Base-by-base conservation (phyloP, 179 eudicot genomes). In the Silene coronaria region DNA sequence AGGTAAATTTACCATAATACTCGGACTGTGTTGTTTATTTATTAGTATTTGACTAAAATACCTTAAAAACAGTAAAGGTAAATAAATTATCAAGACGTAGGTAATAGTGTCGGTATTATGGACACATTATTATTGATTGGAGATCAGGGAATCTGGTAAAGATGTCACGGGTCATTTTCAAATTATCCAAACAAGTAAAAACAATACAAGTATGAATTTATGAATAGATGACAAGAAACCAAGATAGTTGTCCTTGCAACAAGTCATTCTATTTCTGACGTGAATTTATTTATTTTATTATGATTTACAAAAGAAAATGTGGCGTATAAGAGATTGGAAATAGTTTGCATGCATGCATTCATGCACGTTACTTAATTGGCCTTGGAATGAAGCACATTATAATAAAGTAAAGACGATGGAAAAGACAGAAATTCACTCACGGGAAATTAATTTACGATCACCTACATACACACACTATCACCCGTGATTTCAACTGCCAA, bases 81-180 rank as follows among this genome's bases (percentile, higher is more conserved):
- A 2, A 32, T 6, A 34, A 5, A 34, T 34, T 34, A 34, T 34
- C 6, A 1, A 34, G 38, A 34, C 38, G 38, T 3, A 6, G 38
- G 6, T 0, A 34, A 34, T 34, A 34, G 6, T 34, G 8, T 0
- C 5, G 8, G 38, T 34, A 34, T 34, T 1, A 32, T 32, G 0
- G 1, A 38, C 12, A 38, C 45, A 38, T 38, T 38, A 28, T 28
- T 28, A 38, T 38, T 38, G 12, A 38, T 38, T 38, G 45, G 45
- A 38, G 45, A n/a, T n/a, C n/a, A 38, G 45, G 7, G 45, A 38
- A 9, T 38, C 1, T 1, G 2, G 6, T 38, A 79, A 5, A 55
- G 26, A 70, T 71, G 76, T 80, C 80, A 81, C 78, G 78, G 83
- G 78, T 73, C 75, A 21, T 60, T 67, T n/a, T 73, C 78, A 77